Evolutionary conservation across 371 early-diverging fungal species (phyloP), one percentile per base, ranked within the genome.

Genomic region (Mucor racemosus): DNA sequence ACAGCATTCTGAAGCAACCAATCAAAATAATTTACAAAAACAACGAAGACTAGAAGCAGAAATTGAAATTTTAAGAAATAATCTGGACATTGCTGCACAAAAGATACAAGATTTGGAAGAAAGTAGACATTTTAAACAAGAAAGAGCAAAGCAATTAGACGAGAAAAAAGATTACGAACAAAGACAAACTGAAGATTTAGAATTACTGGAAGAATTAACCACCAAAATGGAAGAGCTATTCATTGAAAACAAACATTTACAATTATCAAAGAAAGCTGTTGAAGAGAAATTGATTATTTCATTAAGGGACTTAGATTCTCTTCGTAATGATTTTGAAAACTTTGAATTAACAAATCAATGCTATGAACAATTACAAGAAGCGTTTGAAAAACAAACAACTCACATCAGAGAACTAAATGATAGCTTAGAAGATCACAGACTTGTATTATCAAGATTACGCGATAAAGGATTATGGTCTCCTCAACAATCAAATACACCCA

Each of bases 401-500:
- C 76, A 73, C 44, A 70, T 78, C n/a, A 33, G 46, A 35, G 74
- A 81, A 40, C 50, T 81, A 0, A 75, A 62, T 7, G 72, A 72
- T n/a, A 68, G 68, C 33, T 40, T 81, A 31, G 80, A 80, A 62
- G 80, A 80, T 75, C 78, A 78, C 58, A 69, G 77, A 7, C 36
- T 64, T 3, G 41, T 74, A 7, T 31, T 75, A 10, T 58, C 69
- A 21, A 44, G 62, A 34, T 21, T 73, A 10, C 59, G 66, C 0
- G 73, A 71, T 21, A 68, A 62, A 38, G 74, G 62, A 7, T 35
- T 69, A 13, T 69, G 64, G 63, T 54, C 60, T 9, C 53, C 65
- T 0, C 33, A 48, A 11, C 65, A 34, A 46, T 59, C 58, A 17
- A 58, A 42, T 21, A 14, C 60, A 55, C 36, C 66, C 5, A 68